A percentile compares a stretch with the other conserved stretches of the same genome.
phyloP scores from a whole-genome alignment of 495 filamentous ascomycete genomes.

The Lophiostoma macrostomum region DNA sequence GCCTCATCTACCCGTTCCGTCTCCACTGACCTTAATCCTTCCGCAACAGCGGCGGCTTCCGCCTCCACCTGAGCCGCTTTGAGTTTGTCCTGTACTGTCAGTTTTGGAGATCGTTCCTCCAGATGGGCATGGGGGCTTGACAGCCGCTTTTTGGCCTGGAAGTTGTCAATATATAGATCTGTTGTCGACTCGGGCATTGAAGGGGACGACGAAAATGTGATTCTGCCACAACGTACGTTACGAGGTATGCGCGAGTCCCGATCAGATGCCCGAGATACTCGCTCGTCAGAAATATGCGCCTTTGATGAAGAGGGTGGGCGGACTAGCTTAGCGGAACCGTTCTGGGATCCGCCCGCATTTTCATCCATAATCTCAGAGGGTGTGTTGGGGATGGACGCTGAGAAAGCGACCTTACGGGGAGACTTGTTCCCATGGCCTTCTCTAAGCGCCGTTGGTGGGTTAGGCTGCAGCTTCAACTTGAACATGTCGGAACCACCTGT shows the following conservation, averaged over 20 bases:
- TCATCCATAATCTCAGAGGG: slow-evolving; percentile 26
- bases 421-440: slow-evolving; percentile 35
- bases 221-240: slow-evolving; percentile 33
- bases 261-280: slow-evolving; percentile 3
- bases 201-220: slow-evolving; percentile 26
- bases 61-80: slow-evolving; percentile 41
- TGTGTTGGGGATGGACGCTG: slow-evolving; percentile 26
- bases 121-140: slow-evolving; percentile 33
- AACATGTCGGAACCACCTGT: slow-evolving; percentile 34
- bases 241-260: slow-evolving; percentile 26
- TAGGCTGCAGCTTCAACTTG: slow-evolving; percentile 35
- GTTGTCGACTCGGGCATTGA: slow-evolving; percentile 13
- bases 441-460: slow-evolving; percentile 27
- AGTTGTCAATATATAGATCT: slow-evolving; percentile 17
- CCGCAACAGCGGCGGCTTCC: slow-evolving; percentile 37
- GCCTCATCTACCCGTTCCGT: slow-evolving; percentile 4
- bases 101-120: slow-evolving; percentile 36
- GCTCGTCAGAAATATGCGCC: slow-evolving; percentile 8
- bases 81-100: slow-evolving; percentile 44
- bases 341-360: slow-evolving; percentile 22
- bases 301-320: slow-evolving; percentile 3
- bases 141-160: slow-evolving; percentile 32
- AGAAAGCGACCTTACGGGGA: slow-evolving; percentile 35
- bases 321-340: background rate
- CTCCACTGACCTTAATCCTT: slow-evolving; percentile 16